Percentiles rank a stretch among this genome's conserved stretches.
These are phyloP conservation scores for Mycena vulgaris DNA, from an alignment of 768 basidiomycete species.

Conservation along the genomic window DNA sequence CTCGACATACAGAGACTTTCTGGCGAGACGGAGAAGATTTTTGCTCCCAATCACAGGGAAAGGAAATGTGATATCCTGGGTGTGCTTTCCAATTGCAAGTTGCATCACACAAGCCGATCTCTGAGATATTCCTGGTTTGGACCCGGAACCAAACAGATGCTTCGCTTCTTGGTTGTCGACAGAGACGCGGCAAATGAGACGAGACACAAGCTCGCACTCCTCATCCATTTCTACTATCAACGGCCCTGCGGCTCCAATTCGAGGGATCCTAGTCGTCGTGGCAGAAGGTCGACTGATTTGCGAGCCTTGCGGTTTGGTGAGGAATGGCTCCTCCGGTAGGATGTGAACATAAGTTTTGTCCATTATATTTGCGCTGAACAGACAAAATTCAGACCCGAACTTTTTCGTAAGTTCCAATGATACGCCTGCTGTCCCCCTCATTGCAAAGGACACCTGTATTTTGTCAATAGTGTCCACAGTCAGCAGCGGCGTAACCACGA, in stretches of 20 bases:
- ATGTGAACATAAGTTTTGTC: neutral
- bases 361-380: conserved; percentile 9
- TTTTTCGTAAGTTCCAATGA: neutral
- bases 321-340: conserved; percentile 9
- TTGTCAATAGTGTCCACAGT: conserved; percentile 7
- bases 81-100: conserved; percentile 42
- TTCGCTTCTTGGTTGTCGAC: conserved; percentile 30
- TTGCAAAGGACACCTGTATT: neutral
- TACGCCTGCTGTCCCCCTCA: neutral
- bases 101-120: conserved; percentile 42
- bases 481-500: neutral
- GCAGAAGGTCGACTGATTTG: neutral
- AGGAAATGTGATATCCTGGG: conserved; percentile 1
- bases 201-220: conserved; percentile 10
- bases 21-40: neutral
- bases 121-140: conserved; percentile 38
- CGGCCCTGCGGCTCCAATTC: neutral
- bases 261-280: neutral
- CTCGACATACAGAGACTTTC: conserved; percentile 41
- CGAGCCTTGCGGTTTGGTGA: neutral
- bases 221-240: conserved; percentile 14
- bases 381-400: conserved; percentile 7
- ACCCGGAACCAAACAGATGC: conserved; percentile 32
- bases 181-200: conserved; percentile 26
- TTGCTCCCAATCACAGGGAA: conserved; percentile 1